Base-by-base conservation (phyloP, 202 grass and related monocot genomes). In the Setaria italica region DNA sequence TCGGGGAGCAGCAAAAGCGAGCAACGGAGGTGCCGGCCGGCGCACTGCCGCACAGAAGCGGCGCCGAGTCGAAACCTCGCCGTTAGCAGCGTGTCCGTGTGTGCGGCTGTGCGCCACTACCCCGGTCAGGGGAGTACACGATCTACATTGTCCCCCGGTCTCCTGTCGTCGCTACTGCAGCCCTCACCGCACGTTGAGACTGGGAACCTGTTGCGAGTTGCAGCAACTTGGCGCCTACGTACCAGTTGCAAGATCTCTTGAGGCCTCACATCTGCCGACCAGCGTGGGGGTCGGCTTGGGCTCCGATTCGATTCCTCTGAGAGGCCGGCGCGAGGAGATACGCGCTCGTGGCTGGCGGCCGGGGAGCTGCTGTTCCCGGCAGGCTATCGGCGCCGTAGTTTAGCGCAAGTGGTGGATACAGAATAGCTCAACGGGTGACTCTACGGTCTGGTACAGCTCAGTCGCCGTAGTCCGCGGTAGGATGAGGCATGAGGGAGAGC, bases 271-370 rank as follows among this genome's bases (percentile, higher is more conserved):
- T 53, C 62, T 16, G 78, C 78, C 63, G 48, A 41, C 78, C 78
- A 68, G 43, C 33, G 3, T 34, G 29, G 39, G 56, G 56, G 56
- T 45, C 56, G 56, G 77, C 3, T 39, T 0, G 48, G 30, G 20
- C 19, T 7, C 8, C 14, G 51, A 56, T 57, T 37, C 16, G 51
- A 41, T 76, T 39, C 33, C 4, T 80, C 13, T 11, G 62, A 67
- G 34, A 69, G 79, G 79, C 33, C 64, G 78, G 50, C 64, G 63
- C 78, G 7, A 3, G 6, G 49, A 80, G 48, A 55, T 80, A 15
- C n/a, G 57, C 13, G 2, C 55, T 50, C 12, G 48, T 5, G 48
- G 0, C 58, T 25, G 0, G 41, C 6, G 19, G 11, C 8, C 42
- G 32, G n/a, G 57, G 37, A 42, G 39, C 39, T 1, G 20, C 7